Evolutionary conservation across 2,329 filamentous ascomycete genomes (phyloP).

Genomic region (Phialocephala sp.): DNA sequence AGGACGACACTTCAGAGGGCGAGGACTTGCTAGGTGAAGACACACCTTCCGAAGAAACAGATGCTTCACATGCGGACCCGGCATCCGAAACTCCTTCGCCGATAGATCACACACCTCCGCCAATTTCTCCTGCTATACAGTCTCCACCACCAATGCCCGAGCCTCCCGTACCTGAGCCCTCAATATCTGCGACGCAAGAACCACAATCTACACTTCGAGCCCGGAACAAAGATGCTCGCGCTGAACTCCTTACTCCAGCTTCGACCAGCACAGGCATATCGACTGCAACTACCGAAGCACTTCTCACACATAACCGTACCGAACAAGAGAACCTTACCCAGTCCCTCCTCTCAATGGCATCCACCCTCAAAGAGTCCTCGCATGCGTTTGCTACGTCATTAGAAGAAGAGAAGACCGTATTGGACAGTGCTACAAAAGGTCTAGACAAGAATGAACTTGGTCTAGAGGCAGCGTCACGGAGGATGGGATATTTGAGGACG

Average conservation of each 20-base stretch:
- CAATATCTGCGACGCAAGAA: conserved; percentile 11
- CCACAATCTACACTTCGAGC: conserved; percentile 34
- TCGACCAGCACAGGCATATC: conserved; percentile 42
- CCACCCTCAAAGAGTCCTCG: conserved; percentile 76
- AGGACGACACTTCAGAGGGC: conserved; percentile 51
- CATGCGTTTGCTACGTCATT: conserved; percentile 73
- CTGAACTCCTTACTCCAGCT: conserved; percentile 34
- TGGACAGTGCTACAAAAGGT: conserved; percentile 73
- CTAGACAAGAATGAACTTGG: conserved; percentile 77
- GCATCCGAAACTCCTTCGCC: conserved; percentile 28
- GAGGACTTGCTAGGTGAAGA: conserved; percentile 63
- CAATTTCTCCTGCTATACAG: conserved; percentile 9
- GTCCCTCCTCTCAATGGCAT: conserved; percentile 81
- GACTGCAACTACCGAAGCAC: conserved; percentile 67
- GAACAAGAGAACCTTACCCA: conserved; percentile 85
- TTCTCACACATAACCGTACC: conserved; percentile 75
- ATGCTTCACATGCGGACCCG: conserved; percentile 28
- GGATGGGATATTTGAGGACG: conserved; percentile 76
- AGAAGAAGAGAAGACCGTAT: conserved; percentile 72
- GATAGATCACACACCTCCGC: conserved; percentile 19
- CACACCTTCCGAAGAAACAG: conserved; percentile 52
- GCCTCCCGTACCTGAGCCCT: conserved; percentile 18
- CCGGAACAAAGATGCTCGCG: conserved; percentile 27
- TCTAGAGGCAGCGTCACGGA: conserved; percentile 76
- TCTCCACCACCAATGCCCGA: conserved; percentile 13